Evolutionary conservation across 164 flowering plant genomes (phyloP), one percentile per base, ranked within the genome.

Genomic region (Malania oleifera): DNA sequence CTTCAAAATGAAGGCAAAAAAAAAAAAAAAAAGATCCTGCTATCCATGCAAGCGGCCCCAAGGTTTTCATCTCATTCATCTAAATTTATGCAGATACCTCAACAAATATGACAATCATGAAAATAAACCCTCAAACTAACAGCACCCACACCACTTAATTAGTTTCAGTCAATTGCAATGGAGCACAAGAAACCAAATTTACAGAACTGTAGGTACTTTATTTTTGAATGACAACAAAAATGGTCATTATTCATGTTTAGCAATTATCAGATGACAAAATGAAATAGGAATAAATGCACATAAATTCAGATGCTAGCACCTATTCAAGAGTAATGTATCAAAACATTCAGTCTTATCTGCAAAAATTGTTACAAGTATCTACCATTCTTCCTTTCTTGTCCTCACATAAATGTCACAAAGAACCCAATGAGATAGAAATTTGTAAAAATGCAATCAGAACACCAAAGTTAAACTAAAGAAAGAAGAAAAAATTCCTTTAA

Each of bases 271-370:
- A n/a, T n/a, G n/a, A n/a, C n/a, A n/a, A 17, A 37, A 60, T 12
- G 10, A 52, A 14, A 62, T 37, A 35, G 20, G 47, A 63, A 52
- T 37, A 61, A 44, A 31, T 61, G 12, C 29, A 44, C 19, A 43
- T 10, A 25, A 39, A 14, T 45, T 34, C 39, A 47, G 22, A 26
- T 26, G 39, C 34, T 15, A 39, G 40, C 44, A 19, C n/a, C 40
- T 18, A 22, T 18, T 34, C 17, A n/a, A 41, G 40, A 13, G 27
- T 46, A 13, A 40, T 10, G 31, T n/a, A n/a, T n/a, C 22, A 34
- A n/a, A 54, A 52, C 22, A 41, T 2, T 26, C 35, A 26, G 34
- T 38, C 47, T 50, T 10, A 28, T 57, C 50, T 51, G 54, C 49
- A 53, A 3, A 18, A 22, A 57, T 19, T 25, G 28, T 9, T 25